phyloP scores from a whole-genome alignment of 1,139 yeast species.

The Starmera stellimalicola region DNA sequence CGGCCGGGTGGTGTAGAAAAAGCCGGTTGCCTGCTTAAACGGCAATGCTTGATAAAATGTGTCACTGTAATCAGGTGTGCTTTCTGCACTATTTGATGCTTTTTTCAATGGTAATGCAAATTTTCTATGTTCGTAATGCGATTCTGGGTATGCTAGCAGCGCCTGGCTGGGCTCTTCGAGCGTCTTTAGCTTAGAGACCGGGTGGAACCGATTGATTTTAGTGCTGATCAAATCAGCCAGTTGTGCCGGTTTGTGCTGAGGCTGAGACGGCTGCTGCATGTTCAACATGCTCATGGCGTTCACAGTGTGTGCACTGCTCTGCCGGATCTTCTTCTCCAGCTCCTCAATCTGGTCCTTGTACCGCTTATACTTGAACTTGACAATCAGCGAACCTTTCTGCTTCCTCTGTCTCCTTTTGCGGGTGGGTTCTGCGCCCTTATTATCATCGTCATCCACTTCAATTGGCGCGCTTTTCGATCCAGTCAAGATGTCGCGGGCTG shows the following conservation, averaged over 20 bases:
- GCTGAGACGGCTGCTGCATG: conserved; percentile 14
- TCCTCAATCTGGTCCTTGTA: conserved; percentile 18
- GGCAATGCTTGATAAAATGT: background rate
- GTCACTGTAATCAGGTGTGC: background rate
- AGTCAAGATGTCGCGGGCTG: conserved; percentile 9
- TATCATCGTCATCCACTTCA: conserved; percentile 11
- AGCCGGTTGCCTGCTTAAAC: background rate
- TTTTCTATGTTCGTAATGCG: conserved; percentile 3
- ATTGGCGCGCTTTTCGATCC: conserved; percentile 6
- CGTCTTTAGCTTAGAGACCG: conserved; percentile 14
- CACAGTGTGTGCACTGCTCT: conserved; percentile 18
- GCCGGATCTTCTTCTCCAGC: conserved; percentile 26
- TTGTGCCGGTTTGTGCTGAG: conserved; percentile 3
- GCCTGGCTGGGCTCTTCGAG: conserved; percentile 8
- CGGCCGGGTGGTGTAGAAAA: background rate
- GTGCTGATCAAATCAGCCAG: conserved; percentile 5
- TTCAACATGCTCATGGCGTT: conserved; percentile 28
- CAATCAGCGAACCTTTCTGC: conserved; percentile 6
- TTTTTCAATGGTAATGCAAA: conserved; percentile 5
- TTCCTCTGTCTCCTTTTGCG: background rate
- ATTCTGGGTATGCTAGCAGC: conserved; percentile 9
- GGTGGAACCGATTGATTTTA: conserved; percentile 5
- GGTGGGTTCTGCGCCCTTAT: no score
- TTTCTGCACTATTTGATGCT: background rate
- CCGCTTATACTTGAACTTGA: conserved; percentile 15